phyloP scores from a whole-genome alignment of 106 monocot species.

The Acorus calamus region DNA sequence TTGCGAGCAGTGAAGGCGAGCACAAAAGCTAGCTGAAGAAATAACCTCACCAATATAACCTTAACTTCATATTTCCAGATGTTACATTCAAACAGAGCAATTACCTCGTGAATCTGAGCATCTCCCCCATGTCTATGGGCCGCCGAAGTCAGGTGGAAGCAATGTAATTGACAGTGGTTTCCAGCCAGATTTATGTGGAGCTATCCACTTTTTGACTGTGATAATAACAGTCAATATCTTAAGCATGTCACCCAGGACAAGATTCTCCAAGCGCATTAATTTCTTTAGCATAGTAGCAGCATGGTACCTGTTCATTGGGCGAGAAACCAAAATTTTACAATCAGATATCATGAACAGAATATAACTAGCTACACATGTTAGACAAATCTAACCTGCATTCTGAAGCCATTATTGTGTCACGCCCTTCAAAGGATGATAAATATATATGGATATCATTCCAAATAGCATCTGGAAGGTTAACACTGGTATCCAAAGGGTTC shows the following conservation, averaged over 20 bases:
- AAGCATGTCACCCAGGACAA: constrained; percentile 40
- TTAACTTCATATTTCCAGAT: too few relatives aligned
- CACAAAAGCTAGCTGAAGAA: too few relatives aligned
- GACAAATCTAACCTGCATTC: constrained; percentile 33
- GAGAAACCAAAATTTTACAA: not conserved
- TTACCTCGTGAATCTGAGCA: too few relatives aligned
- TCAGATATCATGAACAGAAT: not conserved
- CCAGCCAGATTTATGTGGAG: constrained; percentile 52
- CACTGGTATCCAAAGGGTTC: constrained; percentile 41
- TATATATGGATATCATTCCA: constrained; percentile 32
- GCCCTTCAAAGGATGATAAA: constrained; percentile 33
- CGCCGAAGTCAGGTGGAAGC: not conserved
- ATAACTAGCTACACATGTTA: not conserved
- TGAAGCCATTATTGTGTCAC: constrained; percentile 27
- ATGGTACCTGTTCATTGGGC: constrained; percentile 38
- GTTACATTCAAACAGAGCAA: too few relatives aligned
- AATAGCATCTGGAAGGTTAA: constrained; percentile 28
- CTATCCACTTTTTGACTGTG: constrained; percentile 48
- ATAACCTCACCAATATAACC: too few relatives aligned
- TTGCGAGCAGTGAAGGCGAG: too few relatives aligned
- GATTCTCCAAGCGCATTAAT: constrained; percentile 28
- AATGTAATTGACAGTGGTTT: constrained; percentile 37
- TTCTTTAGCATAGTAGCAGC: constrained; percentile 49
- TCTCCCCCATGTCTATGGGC: too few relatives aligned
- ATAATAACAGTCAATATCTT: constrained; percentile 48